A percentile compares a stretch with the other conserved stretches of the same genome.
These are phyloP conservation scores for Podaxis sp. DNA, from an alignment of 768 basidiomycete species.

Conservation along the genomic window DNA sequence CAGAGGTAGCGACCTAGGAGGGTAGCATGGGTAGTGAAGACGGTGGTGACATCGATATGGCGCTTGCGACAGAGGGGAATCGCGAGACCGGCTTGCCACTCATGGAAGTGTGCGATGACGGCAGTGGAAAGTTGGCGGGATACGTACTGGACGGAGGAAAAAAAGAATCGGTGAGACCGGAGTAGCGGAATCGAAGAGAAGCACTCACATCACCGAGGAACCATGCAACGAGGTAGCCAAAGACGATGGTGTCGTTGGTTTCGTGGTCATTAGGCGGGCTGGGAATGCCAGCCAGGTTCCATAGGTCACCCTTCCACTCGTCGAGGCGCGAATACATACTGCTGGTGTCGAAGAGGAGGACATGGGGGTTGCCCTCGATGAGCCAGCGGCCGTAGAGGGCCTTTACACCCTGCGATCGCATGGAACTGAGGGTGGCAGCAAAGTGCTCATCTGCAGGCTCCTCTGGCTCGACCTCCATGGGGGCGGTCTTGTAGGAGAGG, in stretches of 20 bases:
- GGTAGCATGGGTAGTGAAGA: conserved; percentile 98
- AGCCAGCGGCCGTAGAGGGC: conserved; percentile 96
- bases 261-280: conserved; percentile 95
- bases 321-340: conserved; percentile 85
- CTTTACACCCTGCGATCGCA: conserved; percentile 92
- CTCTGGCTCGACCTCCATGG: conserved; percentile 96
- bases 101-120: conserved; percentile 97
- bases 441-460: conserved; percentile 84
- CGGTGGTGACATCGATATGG: conserved; percentile 96
- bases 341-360: conserved; percentile 94
- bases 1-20: conserved; percentile 98
- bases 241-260: conserved; percentile 97
- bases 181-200: conserved; percentile 7
- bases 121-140: conserved; percentile 78
- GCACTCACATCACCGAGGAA: conserved; percentile 92
- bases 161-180: conserved; percentile 10
- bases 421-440: conserved; percentile 68
- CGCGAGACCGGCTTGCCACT: conserved; percentile 98
- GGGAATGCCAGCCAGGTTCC: conserved; percentile 98
- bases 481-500: conserved; percentile 96
- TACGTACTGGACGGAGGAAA: conserved; percentile 56
- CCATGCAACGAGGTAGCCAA: conserved; percentile 98
- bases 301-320: conserved; percentile 98
- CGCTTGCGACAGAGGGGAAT: conserved; percentile 94
- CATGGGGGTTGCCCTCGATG: conserved; percentile 94